Evolutionary conservation across 495 filamentous ascomycete genomes (phyloP).

Genomic region (Aspergillus coremiiformis): DNA sequence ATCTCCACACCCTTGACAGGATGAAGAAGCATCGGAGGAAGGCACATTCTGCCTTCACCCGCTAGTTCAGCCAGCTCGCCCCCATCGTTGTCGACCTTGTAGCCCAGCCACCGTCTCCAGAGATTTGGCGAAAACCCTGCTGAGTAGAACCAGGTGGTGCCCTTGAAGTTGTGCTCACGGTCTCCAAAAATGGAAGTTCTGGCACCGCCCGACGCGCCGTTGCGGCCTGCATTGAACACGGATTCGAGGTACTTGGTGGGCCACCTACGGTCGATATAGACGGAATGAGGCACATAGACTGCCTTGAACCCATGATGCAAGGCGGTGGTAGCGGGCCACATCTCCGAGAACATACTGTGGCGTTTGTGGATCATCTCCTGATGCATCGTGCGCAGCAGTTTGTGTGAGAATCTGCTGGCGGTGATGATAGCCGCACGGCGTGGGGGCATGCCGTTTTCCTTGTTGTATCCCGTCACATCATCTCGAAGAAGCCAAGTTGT

Average conservation of each 20-base stretch:
- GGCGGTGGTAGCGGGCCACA: constrained; percentile 83
- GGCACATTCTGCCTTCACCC: constrained; percentile 85
- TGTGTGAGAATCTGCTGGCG: constrained; percentile 70
- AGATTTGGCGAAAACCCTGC: constrained; percentile 75
- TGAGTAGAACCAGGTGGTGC: constrained; percentile 93
- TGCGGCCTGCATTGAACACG: constrained; percentile 77
- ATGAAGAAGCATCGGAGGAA: constrained; percentile 87
- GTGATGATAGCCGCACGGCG: constrained; percentile 87
- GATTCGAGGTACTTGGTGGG: constrained; percentile 69
- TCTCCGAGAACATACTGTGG: constrained; percentile 90
- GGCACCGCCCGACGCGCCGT: constrained; percentile 69
- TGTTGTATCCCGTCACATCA: constrained; percentile 88
- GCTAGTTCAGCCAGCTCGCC: constrained; percentile 74
- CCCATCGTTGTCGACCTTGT: constrained; percentile 75
- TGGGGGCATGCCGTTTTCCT: constrained; percentile 56
- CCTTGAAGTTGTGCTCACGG: constrained; percentile 80
- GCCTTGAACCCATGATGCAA: constrained; percentile 94
- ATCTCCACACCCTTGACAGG: constrained; percentile 82
- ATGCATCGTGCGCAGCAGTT: constrained; percentile 83
- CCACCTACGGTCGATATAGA: constrained; percentile 88
- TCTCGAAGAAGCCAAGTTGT: constrained; percentile 83
- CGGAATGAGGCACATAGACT: constrained; percentile 85
- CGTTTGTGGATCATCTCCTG: constrained; percentile 70
- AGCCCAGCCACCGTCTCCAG: constrained; percentile 82
- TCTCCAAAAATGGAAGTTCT: constrained; percentile 73